Evolutionary conservation across 2,329 filamentous ascomycete genomes (phyloP).

Genomic region (Teratosphaeria viscida): DNA sequence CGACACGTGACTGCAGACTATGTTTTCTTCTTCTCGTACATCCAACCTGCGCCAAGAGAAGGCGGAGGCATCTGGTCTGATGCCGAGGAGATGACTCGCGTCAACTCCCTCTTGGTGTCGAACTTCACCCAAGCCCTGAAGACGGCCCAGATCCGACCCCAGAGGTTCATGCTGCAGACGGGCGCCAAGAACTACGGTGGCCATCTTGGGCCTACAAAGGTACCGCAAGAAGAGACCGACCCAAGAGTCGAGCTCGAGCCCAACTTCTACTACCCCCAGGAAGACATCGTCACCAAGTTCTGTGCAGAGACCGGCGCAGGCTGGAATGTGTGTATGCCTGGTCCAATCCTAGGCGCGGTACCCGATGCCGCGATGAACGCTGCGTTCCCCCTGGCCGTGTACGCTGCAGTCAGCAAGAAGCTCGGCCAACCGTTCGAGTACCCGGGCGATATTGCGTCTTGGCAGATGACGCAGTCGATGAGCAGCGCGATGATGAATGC

Average conservation of each 20-base stretch:
- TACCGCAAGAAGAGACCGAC: conserved; percentile 39
- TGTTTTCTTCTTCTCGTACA: conserved; percentile 46
- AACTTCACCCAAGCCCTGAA: conserved; percentile 41
- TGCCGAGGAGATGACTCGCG: conserved; percentile 39
- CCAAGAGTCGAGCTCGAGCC: conserved; percentile 34
- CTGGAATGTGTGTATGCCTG: conserved; percentile 41
- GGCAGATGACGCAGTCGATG: conserved; percentile 36
- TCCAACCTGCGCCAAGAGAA: conserved; percentile 39
- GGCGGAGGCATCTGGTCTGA: conserved; percentile 39
- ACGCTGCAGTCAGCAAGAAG: conserved; percentile 37
- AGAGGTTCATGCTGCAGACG: conserved; percentile 41
- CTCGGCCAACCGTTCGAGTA: conserved; percentile 34
- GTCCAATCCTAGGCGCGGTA: conserved; percentile 40
- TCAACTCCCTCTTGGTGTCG: conserved; percentile 39
- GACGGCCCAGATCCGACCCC: conserved; percentile 33
- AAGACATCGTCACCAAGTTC: conserved; percentile 38
- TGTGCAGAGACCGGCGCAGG: conserved; percentile 27
- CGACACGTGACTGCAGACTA: conserved; percentile 31
- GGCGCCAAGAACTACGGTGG: conserved; percentile 44
- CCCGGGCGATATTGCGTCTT: conserved; percentile 34
- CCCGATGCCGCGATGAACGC: conserved; percentile 43
- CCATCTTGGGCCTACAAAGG: conserved; percentile 36
- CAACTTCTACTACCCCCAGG: conserved; percentile 48
- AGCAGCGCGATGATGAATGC: conserved; percentile 38
- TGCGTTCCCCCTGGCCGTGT: conserved; percentile 39